These are phyloP conservation scores for Rhodomyrtus tomentosa DNA, from an alignment of 345 rosid species.

Conservation along the genomic window DNA sequence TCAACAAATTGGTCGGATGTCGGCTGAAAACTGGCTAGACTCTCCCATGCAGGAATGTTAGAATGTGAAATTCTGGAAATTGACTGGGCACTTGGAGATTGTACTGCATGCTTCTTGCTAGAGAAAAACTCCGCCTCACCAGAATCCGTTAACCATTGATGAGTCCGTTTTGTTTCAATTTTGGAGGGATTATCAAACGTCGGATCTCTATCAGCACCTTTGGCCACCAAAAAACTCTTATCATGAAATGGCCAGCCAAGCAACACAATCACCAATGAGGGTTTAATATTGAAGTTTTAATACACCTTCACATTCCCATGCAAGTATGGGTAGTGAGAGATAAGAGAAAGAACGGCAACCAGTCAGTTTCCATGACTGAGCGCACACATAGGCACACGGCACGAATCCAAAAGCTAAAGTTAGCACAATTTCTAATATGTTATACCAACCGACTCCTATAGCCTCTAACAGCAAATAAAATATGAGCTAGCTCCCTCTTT, in stretches of 20 bases:
- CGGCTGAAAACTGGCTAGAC: constrained; percentile 39
- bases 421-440: neutral
- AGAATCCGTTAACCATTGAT: constrained; percentile 59
- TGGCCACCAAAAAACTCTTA: constrained; percentile 58
- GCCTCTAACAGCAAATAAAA: neutral
- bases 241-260: constrained; percentile 39
- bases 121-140: constrained; percentile 57
- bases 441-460: neutral
- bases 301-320: neutral
- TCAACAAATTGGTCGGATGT: constrained; percentile 56
- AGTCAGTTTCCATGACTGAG: neutral
- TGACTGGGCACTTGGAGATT: constrained; percentile 21
- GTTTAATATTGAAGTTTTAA: neutral
- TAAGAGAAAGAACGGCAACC: neutral
- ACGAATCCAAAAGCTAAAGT: neutral
- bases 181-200: constrained; percentile 40
- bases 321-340: neutral
- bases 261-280: neutral
- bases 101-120: constrained; percentile 66
- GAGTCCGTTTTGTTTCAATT: constrained; percentile 57
- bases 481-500: neutral
- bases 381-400: neutral
- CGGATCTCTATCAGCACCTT: constrained; percentile 41
- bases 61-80: constrained; percentile 23
- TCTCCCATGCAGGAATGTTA: constrained; percentile 50